A percentile compares a stretch with the other conserved stretches of the same genome.
Evolutionary conservation across 768 basidiomycete genomes (phyloP).

Genomic region (Fistulinella prunicolor): DNA sequence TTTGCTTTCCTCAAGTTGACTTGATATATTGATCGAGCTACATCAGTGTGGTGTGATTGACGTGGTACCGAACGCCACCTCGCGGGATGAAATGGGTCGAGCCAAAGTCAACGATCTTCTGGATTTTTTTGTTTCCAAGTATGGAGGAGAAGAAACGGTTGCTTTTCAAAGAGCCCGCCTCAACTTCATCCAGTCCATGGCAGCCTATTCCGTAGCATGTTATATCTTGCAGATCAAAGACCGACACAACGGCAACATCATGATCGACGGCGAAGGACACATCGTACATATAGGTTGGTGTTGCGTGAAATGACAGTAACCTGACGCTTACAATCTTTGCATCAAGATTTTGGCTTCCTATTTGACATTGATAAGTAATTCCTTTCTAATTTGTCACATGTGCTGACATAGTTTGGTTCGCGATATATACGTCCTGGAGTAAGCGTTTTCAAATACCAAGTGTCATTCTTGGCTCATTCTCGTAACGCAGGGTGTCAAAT

Average conservation of each 20-base stretch:
- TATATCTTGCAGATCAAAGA: constrained; percentile 99
- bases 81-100: constrained; percentile 98
- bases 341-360: constrained; percentile 88
- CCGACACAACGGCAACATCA: constrained; percentile 98
- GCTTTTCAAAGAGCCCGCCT: constrained; percentile 89
- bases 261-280: constrained; percentile 98
- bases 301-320: not conserved
- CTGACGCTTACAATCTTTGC: constrained; percentile 8
- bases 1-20: not conserved
- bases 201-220: constrained; percentile 96
- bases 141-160: constrained; percentile 85
- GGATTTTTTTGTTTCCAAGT: constrained; percentile 91
- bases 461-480: constrained; percentile 6
- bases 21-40: not conserved
- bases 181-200: constrained; percentile 99
- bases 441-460: constrained; percentile 22
- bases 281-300: constrained; percentile 89
- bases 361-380: constrained; percentile 96
- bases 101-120: constrained; percentile 96
- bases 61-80: constrained; percentile 96
- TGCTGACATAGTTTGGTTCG: constrained; percentile 28
- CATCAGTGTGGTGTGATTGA: constrained; percentile 94
- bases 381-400: constrained; percentile 5
- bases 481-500: constrained; percentile 83
- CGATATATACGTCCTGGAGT: constrained; percentile 56